Base-by-base conservation (phyloP, 257 asterid genomes). In the Penstemon newberryi region DNA sequence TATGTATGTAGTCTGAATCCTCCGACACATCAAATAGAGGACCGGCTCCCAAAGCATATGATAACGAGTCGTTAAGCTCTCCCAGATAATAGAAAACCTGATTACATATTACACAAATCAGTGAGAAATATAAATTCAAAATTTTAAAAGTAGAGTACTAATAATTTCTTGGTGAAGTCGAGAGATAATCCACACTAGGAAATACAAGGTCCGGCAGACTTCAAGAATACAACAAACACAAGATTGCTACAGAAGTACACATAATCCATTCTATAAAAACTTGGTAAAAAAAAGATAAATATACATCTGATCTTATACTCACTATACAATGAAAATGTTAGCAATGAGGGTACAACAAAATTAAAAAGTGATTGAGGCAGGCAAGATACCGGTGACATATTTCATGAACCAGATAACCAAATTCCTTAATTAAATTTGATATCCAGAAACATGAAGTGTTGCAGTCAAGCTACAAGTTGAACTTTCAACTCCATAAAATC, bases 21-120 rank as follows among this genome's bases (percentile, higher is more conserved):
- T 90, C 97, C 4, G 95, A 85, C 56, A 92, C 95, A 42, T 92
- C 89, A 66, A 90, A 90, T 36, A 78, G 85, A 47, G 95, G 91
- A 65, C 96, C 97, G 56, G 98, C 96, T 46, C 96, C 97, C 72
- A 92, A 87, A 73, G 98, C 97, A 72, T 92, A 92, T 4, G 89
- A 83, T 11, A 92, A 81, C 3, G 98, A 90, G 75, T 90, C 97
- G 54, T 90, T 79, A 38, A 88, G 85, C 69, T 90, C 97, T 18
- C 90, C 96, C 84, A 92, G 74, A 76, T 90, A 89, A 80, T 92
- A 92, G 86, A 86, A 86, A 39, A 92, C 98, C 98, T 91, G 87
- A 69, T 9, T 53, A 70, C 7, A 66, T 49, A 69, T 63, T 4
- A 56, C 44, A 59, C 3, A 7, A 39, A 66, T 55, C 18, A 69